These are phyloP conservation scores for Henckelia pumila DNA, from an alignment of 257 asterid genomes.

Conservation along the genomic window DNA sequence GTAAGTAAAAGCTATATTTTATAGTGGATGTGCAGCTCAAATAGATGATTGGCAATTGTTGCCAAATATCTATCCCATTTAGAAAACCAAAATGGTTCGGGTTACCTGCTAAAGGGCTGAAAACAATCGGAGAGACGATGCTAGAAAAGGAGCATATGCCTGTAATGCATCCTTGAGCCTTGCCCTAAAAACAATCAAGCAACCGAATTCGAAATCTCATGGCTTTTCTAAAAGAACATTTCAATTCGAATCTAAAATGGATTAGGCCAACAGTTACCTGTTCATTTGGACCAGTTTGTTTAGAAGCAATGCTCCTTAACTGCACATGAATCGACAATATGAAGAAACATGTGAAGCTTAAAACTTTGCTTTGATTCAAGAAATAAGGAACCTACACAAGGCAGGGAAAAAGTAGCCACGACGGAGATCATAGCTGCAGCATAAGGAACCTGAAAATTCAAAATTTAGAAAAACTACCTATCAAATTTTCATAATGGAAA, in stretches of 20 bases:
- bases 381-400: constrained; percentile 57
- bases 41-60: not conserved
- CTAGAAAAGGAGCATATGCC: constrained; percentile 72
- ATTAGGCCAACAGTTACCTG: constrained; percentile 43
- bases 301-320: constrained; percentile 89
- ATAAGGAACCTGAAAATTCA: constrained; percentile 68
- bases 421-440: constrained; percentile 58
- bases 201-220: not conserved
- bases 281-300: constrained; percentile 78
- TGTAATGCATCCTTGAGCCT: constrained; percentile 86
- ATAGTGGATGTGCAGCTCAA: not conserved
- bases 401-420: constrained; percentile 61
- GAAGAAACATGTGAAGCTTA: not conserved
- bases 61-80: not conserved
- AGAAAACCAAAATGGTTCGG: not conserved
- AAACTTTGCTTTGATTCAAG: not conserved
- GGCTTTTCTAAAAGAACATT: not conserved
- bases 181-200: constrained; percentile 48
- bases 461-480: not conserved
- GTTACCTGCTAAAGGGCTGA: constrained; percentile 82
- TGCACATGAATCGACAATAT: constrained; percentile 28
- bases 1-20: not conserved
- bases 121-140: constrained; percentile 72
- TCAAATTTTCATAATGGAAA: not conserved
- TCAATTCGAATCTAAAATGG: not conserved